Percentiles rank a stretch among this genome's conserved stretches.
Evolutionary conservation across 2,329 filamentous ascomycete species (phyloP).

Genomic region (Teratosphaeria zuluensis): DNA sequence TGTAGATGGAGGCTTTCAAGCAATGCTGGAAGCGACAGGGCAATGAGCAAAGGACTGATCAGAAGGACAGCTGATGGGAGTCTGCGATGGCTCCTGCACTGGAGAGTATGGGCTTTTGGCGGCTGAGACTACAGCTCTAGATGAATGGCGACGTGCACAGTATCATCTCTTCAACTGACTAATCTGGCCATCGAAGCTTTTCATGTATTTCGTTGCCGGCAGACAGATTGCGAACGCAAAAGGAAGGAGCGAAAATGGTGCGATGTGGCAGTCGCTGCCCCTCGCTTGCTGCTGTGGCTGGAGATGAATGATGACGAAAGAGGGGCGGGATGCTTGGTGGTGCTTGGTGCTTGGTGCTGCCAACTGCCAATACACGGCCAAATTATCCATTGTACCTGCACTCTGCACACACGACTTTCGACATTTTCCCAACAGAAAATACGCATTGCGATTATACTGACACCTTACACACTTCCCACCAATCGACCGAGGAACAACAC

Average conservation of each 20-base stretch:
- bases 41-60: constrained; percentile 73
- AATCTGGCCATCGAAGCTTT: too few species aligned
- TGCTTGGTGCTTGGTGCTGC: not conserved
- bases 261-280: too few species aligned
- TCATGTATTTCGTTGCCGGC: too few species aligned
- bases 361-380: not conserved
- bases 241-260: not conserved
- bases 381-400: not conserved
- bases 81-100: too few species aligned
- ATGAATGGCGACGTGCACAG: too few species aligned
- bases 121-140: not conserved
- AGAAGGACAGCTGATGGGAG: constrained; percentile 51
- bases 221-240: not conserved
- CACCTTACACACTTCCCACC: constrained; percentile 30
- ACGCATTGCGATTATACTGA: not conserved
- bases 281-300: not conserved
- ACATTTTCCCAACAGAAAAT: not conserved
- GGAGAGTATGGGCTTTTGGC: not conserved
- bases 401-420: not conserved
- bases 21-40: constrained; percentile 86
- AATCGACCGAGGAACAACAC: constrained; percentile 61
- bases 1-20: constrained; percentile 79
- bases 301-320: not conserved
- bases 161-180: too few species aligned
- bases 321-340: not conserved